Evolutionary conservation across 768 basidiomycete genomes (phyloP).

Genomic region (Trichaptum fuscoviolaceum): DNA sequence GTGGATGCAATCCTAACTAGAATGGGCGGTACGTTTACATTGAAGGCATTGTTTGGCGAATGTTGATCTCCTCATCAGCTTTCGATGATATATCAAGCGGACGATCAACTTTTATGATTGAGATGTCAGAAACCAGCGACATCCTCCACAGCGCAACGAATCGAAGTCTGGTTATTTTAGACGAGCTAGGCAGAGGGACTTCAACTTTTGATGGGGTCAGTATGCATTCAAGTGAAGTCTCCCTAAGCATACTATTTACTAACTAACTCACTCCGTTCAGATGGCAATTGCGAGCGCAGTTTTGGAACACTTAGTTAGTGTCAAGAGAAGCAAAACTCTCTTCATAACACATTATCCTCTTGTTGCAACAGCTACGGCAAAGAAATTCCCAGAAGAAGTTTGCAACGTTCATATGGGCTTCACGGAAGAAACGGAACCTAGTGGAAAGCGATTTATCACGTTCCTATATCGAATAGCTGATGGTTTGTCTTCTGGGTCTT

Average conservation of each 20-base stretch:
- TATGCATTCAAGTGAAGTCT: conserved; percentile 27
- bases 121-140: conserved; percentile 90
- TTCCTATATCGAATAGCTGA: conserved; percentile 76
- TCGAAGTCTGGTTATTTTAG: conserved; percentile 81
- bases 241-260: conserved; percentile 7
- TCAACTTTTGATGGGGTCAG: conserved; percentile 81
- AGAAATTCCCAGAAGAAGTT: conserved; percentile 52
- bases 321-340: conserved; percentile 62
- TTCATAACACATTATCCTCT: conserved; percentile 96
- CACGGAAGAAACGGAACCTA: conserved; percentile 57
- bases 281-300: conserved; percentile 88
- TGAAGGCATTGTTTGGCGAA: neutral
- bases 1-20: conserved; percentile 83
- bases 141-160: conserved; percentile 73
- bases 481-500: conserved; percentile 76
- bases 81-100: conserved; percentile 84
- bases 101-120: conserved; percentile 95
- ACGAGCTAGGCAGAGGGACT: conserved; percentile 87
- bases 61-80: conserved; percentile 37
- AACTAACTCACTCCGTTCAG: conserved; percentile 31
- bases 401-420: conserved; percentile 89
- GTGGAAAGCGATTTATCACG: conserved; percentile 74
- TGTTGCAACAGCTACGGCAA: conserved; percentile 64
- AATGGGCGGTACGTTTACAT: conserved; percentile 66
- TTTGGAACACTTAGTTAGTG: conserved; percentile 60